phyloP scores from a whole-genome alignment of 2,329 filamentous ascomycete species.

The Verruconis gallopava region DNA sequence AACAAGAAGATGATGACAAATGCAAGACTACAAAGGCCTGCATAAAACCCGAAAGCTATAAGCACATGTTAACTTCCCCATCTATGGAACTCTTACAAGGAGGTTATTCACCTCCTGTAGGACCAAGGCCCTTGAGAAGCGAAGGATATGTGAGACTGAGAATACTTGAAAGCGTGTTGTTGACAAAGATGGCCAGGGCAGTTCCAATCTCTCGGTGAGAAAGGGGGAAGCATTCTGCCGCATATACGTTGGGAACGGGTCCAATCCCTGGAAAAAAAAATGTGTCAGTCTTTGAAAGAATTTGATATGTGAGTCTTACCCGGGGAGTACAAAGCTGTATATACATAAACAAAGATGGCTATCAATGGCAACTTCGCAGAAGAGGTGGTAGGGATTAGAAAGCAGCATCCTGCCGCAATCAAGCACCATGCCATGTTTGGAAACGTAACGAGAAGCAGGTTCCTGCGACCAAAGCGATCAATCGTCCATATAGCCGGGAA shows the following conservation, averaged over 20 bases:
- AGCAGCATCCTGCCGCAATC: neutral
- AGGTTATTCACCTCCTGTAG: conserved; percentile 18
- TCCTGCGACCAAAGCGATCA: conserved; percentile 1
- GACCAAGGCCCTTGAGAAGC: conserved; percentile 18
- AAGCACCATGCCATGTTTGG: conserved; percentile 1
- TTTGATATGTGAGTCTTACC: neutral
- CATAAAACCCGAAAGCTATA: conserved; percentile 16
- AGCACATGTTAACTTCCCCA: neutral
- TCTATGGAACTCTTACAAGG: conserved; percentile 5
- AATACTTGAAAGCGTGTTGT: neutral
- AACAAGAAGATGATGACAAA: conserved; percentile 21
- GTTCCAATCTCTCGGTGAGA: no score
- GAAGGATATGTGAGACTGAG: conserved; percentile 8
- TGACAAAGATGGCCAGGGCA: neutral
- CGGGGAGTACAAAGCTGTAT: conserved; percentile 2
- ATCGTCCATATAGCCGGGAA: conserved; percentile 8
- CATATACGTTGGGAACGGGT: conserved; percentile 6
- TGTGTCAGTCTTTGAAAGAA: neutral
- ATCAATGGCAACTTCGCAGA: no score
- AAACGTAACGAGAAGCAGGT: conserved; percentile 5
- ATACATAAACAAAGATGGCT: neutral
- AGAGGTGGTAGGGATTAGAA: conserved; percentile 2
- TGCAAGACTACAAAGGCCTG: conserved; percentile 18
- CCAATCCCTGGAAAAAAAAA: neutral
- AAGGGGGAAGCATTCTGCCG: conserved; percentile 8